A percentile compares a stretch with the other conserved stretches of the same genome.
Evolutionary conservation across 352 stramenopile species (phyloP).

Genomic region (Thraustochytrium striatum): DNA sequence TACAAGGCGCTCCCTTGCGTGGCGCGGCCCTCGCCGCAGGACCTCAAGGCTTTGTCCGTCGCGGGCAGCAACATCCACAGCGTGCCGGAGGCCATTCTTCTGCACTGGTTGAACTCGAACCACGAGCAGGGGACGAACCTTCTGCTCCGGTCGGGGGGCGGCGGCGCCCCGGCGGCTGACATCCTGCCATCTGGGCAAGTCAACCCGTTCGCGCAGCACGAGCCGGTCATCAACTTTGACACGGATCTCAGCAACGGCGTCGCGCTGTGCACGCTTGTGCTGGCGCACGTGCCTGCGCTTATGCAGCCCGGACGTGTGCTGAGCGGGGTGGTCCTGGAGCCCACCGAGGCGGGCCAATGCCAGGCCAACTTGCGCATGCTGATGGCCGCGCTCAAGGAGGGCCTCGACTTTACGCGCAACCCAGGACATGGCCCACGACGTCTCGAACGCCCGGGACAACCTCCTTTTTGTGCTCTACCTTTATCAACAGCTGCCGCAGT

Average conservation of each 20-base stretch:
- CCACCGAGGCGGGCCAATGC: constrained; percentile 54
- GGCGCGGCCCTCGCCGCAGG: not conserved
- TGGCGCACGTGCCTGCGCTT: constrained; percentile 77
- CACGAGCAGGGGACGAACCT: constrained; percentile 40
- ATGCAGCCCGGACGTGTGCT: constrained; percentile 65
- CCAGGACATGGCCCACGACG: constrained; percentile 56
- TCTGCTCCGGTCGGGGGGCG: constrained; percentile 16
- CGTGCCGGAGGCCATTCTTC: constrained; percentile 77
- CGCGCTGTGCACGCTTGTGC: constrained; percentile 74
- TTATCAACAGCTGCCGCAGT: constrained; percentile 79
- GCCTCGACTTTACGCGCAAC: constrained; percentile 71
- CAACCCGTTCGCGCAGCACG: constrained; percentile 10
- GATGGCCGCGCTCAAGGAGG: constrained; percentile 62
- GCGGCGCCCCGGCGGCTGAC: not conserved
- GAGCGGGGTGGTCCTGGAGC: constrained; percentile 48
- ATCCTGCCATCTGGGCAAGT: constrained; percentile 3
- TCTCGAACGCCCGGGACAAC: constrained; percentile 63
- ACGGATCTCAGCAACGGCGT: constrained; percentile 56
- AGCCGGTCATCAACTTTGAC: constrained; percentile 55
- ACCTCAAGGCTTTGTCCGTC: not conserved
- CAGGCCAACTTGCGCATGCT: constrained; percentile 64
- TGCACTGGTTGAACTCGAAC: constrained; percentile 80
- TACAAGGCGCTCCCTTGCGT: constrained; percentile 59
- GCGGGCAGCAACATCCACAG: constrained; percentile 74
- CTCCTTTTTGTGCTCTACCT: constrained; percentile 80